phyloP scores from a whole-genome alignment of 306 rosid species.

The Malus fusca region DNA sequence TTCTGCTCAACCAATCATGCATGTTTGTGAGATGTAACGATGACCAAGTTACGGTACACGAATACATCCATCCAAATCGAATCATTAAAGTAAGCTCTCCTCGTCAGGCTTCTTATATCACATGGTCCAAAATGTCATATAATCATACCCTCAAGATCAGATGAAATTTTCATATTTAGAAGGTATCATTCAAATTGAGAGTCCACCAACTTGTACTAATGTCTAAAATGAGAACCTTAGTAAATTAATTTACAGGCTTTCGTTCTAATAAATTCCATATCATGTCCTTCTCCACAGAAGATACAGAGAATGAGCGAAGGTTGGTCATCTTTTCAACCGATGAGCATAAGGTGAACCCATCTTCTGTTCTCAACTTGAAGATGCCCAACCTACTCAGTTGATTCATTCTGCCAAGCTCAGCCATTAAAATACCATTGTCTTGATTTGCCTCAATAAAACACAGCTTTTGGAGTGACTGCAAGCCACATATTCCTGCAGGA shows the following conservation, averaged over 20 bases:
- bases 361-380: slow-evolving; percentile 11
- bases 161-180: neutral
- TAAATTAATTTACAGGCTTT: neutral
- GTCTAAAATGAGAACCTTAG: neutral
- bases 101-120: neutral
- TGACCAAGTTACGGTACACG: neutral
- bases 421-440: neutral
- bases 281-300: slow-evolving; percentile 3
- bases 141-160: neutral
- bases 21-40: neutral
- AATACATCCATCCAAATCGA: neutral
- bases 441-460: slow-evolving; percentile 21
- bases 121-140: no score
- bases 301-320: slow-evolving; percentile 19
- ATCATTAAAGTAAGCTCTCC: neutral
- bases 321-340: slow-evolving; percentile 16
- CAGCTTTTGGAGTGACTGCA: slow-evolving; percentile 31
- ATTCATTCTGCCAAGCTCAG: slow-evolving; percentile 24
- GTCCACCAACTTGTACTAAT: neutral
- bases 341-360: slow-evolving; percentile 24
- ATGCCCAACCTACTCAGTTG: slow-evolving; percentile 31
- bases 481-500: slow-evolving; percentile 14
- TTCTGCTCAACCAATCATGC: neutral
- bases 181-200: neutral
- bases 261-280: neutral